Percentiles rank a stretch among this genome's conserved stretches.
Evolutionary conservation across 2,329 filamentous ascomycete species (phyloP).

Genomic region (Botrytis byssoidea): DNA sequence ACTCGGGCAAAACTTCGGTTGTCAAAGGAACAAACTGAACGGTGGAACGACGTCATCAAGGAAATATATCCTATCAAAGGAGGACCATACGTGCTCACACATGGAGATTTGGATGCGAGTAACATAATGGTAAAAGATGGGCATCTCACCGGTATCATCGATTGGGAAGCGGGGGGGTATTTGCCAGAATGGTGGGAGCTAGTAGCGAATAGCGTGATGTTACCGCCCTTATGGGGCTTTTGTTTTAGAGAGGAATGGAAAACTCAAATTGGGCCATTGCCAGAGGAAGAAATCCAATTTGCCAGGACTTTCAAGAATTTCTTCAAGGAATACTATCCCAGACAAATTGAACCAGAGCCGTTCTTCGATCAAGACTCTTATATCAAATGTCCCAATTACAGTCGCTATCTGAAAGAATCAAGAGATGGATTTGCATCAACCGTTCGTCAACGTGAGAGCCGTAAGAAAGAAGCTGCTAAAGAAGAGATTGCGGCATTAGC

Average conservation of each 20-base stretch:
- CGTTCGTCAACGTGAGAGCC: rapidly evolving
- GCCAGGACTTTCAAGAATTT: neutral
- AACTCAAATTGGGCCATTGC: neutral
- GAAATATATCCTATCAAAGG: neutral
- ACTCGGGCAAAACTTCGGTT: neutral
- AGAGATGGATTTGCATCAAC: rapidly evolving
- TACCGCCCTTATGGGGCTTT: rapidly evolving
- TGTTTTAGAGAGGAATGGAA: neutral
- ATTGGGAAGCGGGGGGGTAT: neutral
- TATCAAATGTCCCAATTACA: neutral
- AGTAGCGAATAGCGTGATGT: too few species aligned
- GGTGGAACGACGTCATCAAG: too few species aligned
- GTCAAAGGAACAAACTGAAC: too few species aligned
- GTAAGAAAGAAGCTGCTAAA: too few species aligned
- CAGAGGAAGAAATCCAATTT: neutral
- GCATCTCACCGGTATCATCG: neutral
- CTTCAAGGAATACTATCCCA: rapidly evolving
- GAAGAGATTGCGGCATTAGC: neutral
- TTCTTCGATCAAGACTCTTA: neutral
- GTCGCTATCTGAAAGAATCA: neutral
- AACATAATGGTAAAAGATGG: neutral
- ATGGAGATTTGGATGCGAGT: neutral
- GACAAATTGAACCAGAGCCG: rapidly evolving
- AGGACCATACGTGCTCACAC: slow-evolving; percentile 3
- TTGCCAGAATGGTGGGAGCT: neutral